Conservation (phyloP, 2,329 filamentous ascomycete species). For the Penicillium sp. region DNA sequence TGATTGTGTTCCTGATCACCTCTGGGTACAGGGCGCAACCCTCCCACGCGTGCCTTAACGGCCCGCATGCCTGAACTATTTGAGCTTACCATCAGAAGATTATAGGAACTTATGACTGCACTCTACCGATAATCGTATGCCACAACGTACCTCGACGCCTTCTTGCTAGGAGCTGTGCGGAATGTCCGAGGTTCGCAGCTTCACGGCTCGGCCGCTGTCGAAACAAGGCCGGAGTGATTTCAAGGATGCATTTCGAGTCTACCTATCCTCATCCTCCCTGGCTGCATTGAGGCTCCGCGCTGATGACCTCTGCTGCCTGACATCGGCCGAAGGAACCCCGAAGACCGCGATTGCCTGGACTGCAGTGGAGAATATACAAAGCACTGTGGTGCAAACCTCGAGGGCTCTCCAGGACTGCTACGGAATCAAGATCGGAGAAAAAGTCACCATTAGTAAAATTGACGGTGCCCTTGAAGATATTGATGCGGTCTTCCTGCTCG, state of each 20-base stretch:
- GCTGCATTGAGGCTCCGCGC: slow-evolving; percentile 54
- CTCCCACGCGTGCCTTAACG: neutral
- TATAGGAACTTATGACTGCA: neutral
- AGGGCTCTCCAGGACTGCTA: slow-evolving; percentile 71
- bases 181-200: slow-evolving; percentile 43
- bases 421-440: slow-evolving; percentile 69
- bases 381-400: slow-evolving; percentile 68
- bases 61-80: neutral
- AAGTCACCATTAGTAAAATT: slow-evolving; percentile 60
- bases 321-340: slow-evolving; percentile 36
- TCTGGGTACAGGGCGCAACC: neutral
- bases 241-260: slow-evolving; percentile 60
- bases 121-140: neutral
- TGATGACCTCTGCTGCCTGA: slow-evolving; percentile 56
- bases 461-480: slow-evolving; percentile 54
- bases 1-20: neutral
- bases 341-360: slow-evolving; percentile 64
- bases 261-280: slow-evolving; percentile 57
- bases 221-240: slow-evolving; percentile 48
- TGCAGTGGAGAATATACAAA: slow-evolving; percentile 61
- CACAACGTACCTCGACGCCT: neutral
- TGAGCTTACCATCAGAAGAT: neutral
- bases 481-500: slow-evolving; percentile 59
- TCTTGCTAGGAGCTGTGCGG: neutral
- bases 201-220: slow-evolving; percentile 56